Percentiles rank a stretch among this genome's conserved stretches.
These are phyloP conservation scores for Geosmithia putterillii DNA, from an alignment of 2,329 filamentous ascomycete species.

Conservation along the genomic window DNA sequence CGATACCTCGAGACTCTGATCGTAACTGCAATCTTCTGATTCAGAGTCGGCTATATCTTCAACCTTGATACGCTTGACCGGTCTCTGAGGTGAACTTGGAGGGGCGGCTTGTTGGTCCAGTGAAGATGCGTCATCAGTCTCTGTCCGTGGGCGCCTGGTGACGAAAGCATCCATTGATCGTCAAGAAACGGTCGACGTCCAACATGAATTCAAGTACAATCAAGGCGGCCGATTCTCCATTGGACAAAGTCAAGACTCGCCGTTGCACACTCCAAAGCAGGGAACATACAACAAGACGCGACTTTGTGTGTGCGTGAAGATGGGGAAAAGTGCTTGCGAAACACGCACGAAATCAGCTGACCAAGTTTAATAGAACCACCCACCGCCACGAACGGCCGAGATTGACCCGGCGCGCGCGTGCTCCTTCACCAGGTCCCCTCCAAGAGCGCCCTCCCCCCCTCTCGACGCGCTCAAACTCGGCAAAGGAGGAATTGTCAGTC, in stretches of 20 bases:
- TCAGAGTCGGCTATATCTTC: constrained; percentile 5
- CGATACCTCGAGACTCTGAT: constrained; percentile 1
- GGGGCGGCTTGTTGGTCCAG: constrained; percentile 4
- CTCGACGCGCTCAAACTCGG: neutral
- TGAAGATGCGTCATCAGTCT: constrained; percentile 4
- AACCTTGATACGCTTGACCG: constrained; percentile 18
- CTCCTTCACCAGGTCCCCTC: neutral
- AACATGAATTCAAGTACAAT: neutral
- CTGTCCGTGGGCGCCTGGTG: constrained; percentile 12
- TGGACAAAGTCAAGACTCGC: neutral
- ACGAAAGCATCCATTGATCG: constrained; percentile 29
- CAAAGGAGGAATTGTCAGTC: too few species aligned
- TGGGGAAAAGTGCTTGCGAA: neutral
- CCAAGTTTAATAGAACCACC: constrained; percentile 3
- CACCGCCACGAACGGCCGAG: neutral
- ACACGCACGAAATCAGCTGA: constrained; percentile 27
- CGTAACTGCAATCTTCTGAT: constrained; percentile 11
- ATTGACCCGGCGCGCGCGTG: constrained; percentile 2
- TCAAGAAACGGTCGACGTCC: constrained; percentile 1
- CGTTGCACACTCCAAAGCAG: neutral
- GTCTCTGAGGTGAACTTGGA: constrained; percentile 2
- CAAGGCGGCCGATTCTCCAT: neutral
- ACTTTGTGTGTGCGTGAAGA: neutral
- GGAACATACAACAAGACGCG: constrained; percentile 1
- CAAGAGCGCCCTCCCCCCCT: neutral